These are phyloP conservation scores for Pythium vanterpoolii DNA, from an alignment of 352 stramenopile species.

Conservation along the genomic window DNA sequence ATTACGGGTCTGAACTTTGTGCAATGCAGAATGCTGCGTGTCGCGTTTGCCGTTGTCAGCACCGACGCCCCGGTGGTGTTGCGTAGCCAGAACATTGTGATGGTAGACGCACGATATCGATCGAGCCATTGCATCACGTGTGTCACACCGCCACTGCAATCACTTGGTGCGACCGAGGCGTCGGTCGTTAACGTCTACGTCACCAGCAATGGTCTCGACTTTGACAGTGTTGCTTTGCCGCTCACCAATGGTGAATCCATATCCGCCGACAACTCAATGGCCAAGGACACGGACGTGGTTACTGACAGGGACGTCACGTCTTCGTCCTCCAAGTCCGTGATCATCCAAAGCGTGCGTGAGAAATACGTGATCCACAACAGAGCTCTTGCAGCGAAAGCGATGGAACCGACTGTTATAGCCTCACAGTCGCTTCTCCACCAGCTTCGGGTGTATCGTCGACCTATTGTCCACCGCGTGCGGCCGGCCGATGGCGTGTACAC, in stretches of 20 bases:
- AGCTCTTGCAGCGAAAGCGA: neutral
- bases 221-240: conserved; percentile 36
- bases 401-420: neutral
- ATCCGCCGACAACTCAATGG: too few species aligned
- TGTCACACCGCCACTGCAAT: conserved; percentile 25
- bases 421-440: conserved; percentile 18
- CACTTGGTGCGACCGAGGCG: conserved; percentile 10
- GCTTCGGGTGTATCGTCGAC: conserved; percentile 45
- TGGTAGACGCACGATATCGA: conserved; percentile 31
- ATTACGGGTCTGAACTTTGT: conserved; percentile 39
- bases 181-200: conserved; percentile 27
- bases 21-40: conserved; percentile 24
- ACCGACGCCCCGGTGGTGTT: neutral
- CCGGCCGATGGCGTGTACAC: conserved; percentile 65
- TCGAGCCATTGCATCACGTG: conserved; percentile 29
- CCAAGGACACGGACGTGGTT: neutral
- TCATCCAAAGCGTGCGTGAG: neutral
- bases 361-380: conserved; percentile 17
- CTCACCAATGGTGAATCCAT: neutral
- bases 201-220: conserved; percentile 37
- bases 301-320: neutral
- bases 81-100: conserved; percentile 15
- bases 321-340: too few species aligned
- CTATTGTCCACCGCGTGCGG: conserved; percentile 37
- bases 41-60: conserved; percentile 27